These are phyloP conservation scores for Chlamydomonas schloesseri DNA, from an alignment of 139 green algal species.

Conservation along the genomic window DNA sequence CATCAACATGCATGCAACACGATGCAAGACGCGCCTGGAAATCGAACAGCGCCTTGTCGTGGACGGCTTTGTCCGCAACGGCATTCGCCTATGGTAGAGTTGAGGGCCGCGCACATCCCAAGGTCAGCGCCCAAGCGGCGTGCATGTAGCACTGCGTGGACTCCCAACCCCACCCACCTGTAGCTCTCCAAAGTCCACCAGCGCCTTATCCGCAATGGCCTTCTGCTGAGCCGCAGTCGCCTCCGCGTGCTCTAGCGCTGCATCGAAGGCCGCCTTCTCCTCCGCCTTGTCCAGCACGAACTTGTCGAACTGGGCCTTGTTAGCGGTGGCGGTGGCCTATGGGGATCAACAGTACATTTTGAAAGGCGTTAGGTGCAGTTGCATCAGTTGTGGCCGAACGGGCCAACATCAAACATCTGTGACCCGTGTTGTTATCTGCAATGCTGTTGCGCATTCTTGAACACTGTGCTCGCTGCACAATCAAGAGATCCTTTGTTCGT, in stretches of 20 bases:
- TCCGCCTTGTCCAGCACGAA: conserved; percentile 31
- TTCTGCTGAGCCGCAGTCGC: not conserved
- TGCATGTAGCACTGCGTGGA: not conserved
- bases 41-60: not conserved
- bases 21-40: too few species aligned
- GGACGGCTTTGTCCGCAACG: not conserved
- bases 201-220: conserved; percentile 30
- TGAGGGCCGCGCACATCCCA: too few species aligned
- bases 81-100: not conserved
- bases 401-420: too few species aligned
- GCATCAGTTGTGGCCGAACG: too few species aligned
- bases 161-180: not conserved
- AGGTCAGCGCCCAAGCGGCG: too few species aligned
- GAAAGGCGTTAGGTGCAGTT: too few species aligned
- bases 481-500: too few species aligned
- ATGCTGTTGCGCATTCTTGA: too few species aligned
- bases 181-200: conserved; percentile 16
- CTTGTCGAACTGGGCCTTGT: conserved; percentile 47
- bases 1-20: too few species aligned
- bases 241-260: not conserved
- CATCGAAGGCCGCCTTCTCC: conserved; percentile 32
- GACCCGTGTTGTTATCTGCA: too few species aligned
- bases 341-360: too few species aligned
- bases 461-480: too few species aligned
- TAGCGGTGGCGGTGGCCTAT: not conserved